Evolutionary conservation across 2,329 filamentous ascomycete genomes (phyloP).

Genomic region (Neofusicoccum ribis): DNA sequence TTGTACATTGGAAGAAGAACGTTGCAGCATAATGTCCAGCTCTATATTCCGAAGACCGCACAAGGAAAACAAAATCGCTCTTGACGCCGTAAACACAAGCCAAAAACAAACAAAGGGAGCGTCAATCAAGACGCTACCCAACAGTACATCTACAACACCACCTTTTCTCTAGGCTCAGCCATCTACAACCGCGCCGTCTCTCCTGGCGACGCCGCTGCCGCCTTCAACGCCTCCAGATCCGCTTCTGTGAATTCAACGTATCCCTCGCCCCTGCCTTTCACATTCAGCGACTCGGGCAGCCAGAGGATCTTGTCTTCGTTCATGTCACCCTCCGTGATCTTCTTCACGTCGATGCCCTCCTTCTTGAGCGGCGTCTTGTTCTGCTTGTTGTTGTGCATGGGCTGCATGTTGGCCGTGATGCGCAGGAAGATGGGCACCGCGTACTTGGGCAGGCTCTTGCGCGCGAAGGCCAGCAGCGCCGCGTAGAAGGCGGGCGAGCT

Average conservation of each 20-base stretch:
- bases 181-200: conserved; percentile 8
- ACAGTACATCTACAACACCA: not conserved
- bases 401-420: conserved; percentile 58
- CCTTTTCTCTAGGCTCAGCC: not conserved
- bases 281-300: conserved; percentile 29
- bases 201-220: not conserved
- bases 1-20: not conserved
- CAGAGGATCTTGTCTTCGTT: conserved; percentile 36
- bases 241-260: conserved; percentile 14
- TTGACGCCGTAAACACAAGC: not conserved
- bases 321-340: conserved; percentile 44
- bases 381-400: conserved; percentile 78
- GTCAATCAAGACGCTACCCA: not conserved
- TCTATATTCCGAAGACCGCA: not conserved
- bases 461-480: conserved; percentile 44
- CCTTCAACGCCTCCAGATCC: conserved; percentile 4
- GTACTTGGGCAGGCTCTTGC: conserved; percentile 66
- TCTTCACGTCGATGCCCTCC: conserved; percentile 64
- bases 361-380: conserved; percentile 71
- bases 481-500: not conserved
- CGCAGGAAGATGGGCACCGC: conserved; percentile 75
- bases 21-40: not conserved
- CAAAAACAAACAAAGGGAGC: too few species aligned
- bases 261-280: not conserved
- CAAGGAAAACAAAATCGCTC: not conserved